Percentiles rank a stretch among this genome's conserved stretches.
phyloP scores from a whole-genome alignment of 208 protist genomes.

The Kentomonas sorsogonicus region DNA sequence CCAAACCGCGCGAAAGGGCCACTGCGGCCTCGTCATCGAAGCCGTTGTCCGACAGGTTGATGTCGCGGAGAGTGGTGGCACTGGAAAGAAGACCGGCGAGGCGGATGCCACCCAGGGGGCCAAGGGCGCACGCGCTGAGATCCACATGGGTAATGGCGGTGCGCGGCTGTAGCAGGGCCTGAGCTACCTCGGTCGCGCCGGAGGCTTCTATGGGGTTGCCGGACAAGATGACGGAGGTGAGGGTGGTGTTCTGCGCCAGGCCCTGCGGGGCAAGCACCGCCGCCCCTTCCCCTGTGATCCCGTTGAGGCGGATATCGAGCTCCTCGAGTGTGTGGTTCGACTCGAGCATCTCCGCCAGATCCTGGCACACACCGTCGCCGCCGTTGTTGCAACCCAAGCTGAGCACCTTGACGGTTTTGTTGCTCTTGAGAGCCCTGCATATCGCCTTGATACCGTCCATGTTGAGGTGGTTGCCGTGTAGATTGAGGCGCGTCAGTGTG shows the following conservation, averaged over 20 bases:
- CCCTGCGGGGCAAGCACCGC: constrained; percentile 49
- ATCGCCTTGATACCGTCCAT: constrained; percentile 38
- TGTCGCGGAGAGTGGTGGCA: constrained; percentile 50
- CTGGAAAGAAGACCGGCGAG: constrained; percentile 61
- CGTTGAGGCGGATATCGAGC: constrained; percentile 80
- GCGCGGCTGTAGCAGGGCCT: constrained; percentile 39
- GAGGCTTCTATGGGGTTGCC: constrained; percentile 72
- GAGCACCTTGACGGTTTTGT: constrained; percentile 52
- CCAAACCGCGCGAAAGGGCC: constrained; percentile 48
- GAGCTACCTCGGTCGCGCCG: constrained; percentile 57
- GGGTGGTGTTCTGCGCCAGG: constrained; percentile 57
- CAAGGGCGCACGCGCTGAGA: constrained; percentile 65
- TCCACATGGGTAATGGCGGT: constrained; percentile 56
- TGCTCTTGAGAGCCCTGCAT: constrained; percentile 43
- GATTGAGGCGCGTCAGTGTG: constrained; percentile 39
- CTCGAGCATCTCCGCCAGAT: constrained; percentile 68
- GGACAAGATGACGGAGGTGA: constrained; percentile 45
- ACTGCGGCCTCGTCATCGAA: constrained; percentile 77
- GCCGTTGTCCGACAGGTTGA: constrained; percentile 80
- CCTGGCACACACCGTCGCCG: constrained; percentile 43
- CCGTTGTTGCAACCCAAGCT: constrained; percentile 82
- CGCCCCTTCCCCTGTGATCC: constrained; percentile 44
- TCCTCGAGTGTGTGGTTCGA: constrained; percentile 60
- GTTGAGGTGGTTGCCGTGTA: constrained; percentile 81
- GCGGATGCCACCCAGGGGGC: constrained; percentile 52